A percentile compares a stretch with the other conserved stretches of the same genome.
phyloP scores from a whole-genome alignment of 192 early-diverging fungal genomes.

The Coemansia sp. region DNA sequence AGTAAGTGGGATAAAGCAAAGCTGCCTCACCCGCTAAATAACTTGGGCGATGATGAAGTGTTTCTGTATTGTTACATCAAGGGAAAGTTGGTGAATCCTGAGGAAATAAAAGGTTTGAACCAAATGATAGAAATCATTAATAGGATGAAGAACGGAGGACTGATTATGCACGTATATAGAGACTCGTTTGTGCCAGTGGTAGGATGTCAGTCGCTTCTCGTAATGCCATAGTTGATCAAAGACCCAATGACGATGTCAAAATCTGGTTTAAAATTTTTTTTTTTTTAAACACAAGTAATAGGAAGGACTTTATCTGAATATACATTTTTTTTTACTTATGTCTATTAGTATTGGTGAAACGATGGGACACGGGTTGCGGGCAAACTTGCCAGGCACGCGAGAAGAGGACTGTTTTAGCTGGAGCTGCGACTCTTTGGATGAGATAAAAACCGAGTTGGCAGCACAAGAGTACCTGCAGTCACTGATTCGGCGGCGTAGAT shows the following conservation, averaged over 20 bases:
- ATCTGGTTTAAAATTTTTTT: neutral
- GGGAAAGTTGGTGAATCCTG: neutral
- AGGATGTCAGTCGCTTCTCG: too few species aligned
- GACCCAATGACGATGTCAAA: neutral
- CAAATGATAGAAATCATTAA: too few species aligned
- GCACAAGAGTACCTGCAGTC: slow-evolving; percentile 81
- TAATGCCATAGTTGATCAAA: neutral
- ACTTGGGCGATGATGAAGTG: neutral
- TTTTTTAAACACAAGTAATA: neutral
- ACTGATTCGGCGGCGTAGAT: slow-evolving; percentile 68
- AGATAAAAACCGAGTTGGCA: slow-evolving; percentile 71
- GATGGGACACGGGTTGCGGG: slow-evolving; percentile 3
- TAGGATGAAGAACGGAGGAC: too few species aligned
- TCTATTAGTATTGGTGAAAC: neutral
- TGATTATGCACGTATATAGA: too few species aligned
- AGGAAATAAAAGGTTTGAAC: neutral
- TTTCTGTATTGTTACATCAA: neutral
- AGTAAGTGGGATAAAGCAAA: neutral
- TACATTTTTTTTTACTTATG: slow-evolving; percentile 9
- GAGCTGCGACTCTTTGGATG: slow-evolving; percentile 41
- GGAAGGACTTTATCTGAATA: neutral
- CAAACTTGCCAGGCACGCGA: slow-evolving; percentile 32
- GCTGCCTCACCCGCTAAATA: neutral
- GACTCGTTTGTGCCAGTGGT: too few species aligned
- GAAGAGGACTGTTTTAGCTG: slow-evolving; percentile 51